Percentiles rank a stretch among this genome's conserved stretches.
Conservation (phyloP, 2,329 filamentous ascomycete genomes). For the Leptographium wingfieldii region DNA sequence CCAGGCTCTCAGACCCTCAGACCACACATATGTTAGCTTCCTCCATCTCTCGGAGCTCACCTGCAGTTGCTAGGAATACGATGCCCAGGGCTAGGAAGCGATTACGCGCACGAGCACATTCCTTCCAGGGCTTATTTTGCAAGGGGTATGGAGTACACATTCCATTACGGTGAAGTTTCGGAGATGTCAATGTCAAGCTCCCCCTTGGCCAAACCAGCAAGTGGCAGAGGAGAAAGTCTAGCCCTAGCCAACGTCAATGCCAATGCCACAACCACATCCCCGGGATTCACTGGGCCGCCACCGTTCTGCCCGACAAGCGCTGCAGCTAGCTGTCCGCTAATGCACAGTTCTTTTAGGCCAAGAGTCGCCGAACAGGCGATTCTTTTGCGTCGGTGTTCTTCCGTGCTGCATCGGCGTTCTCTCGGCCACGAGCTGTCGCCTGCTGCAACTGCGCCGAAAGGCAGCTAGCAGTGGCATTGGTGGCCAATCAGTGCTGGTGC, state of each 20-base stretch:
- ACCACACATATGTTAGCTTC: background rate
- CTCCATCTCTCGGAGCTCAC: background rate
- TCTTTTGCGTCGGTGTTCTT: background rate
- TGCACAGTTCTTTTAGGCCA: conserved; percentile 4
- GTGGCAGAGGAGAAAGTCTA: background rate
- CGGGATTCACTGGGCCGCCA: conserved; percentile 1
- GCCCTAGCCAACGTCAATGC: background rate
- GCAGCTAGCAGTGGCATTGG: background rate
- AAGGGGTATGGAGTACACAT: too few species aligned
- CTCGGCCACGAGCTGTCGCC: background rate
- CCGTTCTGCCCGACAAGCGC: background rate
- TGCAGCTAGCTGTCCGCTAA: background rate
- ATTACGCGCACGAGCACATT: too few species aligned
- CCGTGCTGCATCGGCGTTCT: background rate
- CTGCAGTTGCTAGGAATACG: background rate
- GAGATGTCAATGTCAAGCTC: background rate
- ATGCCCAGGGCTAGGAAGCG: too few species aligned
- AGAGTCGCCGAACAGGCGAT: background rate
- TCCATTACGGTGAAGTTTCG: background rate
- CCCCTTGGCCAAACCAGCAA: background rate
- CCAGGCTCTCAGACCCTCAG: too few species aligned
- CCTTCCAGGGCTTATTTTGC: background rate
- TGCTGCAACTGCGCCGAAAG: background rate
- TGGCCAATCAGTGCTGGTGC: background rate
- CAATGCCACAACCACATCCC: conserved; percentile 2